Conservation (phyloP, 306 rosid genomes). For the Hippophae rhamnoides region DNA sequence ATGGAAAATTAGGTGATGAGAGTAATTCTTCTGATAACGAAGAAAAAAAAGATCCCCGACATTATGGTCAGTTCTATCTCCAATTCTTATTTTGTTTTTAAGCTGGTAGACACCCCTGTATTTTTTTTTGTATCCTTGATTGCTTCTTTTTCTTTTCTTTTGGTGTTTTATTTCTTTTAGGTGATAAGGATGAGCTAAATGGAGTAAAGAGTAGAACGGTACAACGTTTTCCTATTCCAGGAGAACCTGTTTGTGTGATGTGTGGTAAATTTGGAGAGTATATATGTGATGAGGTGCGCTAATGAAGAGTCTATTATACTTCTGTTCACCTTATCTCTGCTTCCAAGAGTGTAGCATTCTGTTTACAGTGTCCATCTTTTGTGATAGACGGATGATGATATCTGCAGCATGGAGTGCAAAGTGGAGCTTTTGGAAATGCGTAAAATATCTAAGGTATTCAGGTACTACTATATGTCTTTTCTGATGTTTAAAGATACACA, state of each 20-base stretch:
- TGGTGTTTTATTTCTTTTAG: conserved; percentile 20
- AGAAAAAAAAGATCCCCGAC: conserved; percentile 31
- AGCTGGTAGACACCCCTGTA: background rate
- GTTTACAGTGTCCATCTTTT: conserved; percentile 16
- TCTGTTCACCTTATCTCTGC: background rate
- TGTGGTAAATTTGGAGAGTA: conserved; percentile 89
- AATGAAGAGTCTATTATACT: conserved; percentile 1
- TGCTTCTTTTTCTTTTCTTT: background rate
- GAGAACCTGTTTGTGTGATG: conserved; percentile 74
- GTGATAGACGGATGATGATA: conserved; percentile 67
- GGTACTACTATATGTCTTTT: background rate
- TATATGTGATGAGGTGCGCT: conserved; percentile 63
- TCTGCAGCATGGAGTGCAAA: conserved; percentile 92
- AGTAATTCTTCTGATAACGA: conserved; percentile 37
- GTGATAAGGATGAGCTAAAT: conserved; percentile 24
- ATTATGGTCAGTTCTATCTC: conserved; percentile 41
- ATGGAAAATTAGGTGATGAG: conserved; percentile 53
- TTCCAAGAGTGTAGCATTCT: conserved; percentile 7
- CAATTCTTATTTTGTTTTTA: background rate
- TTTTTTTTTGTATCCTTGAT: background rate
- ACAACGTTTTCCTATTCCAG: conserved; percentile 58
- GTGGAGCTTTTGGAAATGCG: conserved; percentile 46
- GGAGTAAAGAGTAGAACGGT: conserved; percentile 49
- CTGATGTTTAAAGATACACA: conserved; percentile 4
- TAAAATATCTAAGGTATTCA: conserved; percentile 37